Conservation (phyloP, 768 basidiomycete genomes). For the Suillus sp. region DNA sequence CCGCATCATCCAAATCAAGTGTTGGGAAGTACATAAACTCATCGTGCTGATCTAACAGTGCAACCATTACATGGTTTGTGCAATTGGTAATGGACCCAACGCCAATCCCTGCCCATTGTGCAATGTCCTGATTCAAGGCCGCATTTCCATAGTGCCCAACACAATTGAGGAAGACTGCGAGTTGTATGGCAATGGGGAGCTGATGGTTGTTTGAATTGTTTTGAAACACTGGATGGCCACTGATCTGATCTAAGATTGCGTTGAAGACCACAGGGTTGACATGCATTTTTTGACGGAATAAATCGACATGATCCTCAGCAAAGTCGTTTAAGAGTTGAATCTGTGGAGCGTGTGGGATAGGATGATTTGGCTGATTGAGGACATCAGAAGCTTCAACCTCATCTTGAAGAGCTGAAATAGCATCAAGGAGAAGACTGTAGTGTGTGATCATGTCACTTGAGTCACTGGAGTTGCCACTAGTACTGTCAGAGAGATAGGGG, state of each 20-base stretch:
- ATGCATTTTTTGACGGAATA: constrained; percentile 28
- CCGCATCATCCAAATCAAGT: constrained; percentile 5
- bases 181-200: constrained; percentile 6
- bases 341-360: neutral
- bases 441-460: neutral
- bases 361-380: neutral
- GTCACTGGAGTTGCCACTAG: neutral
- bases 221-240: constrained; percentile 26
- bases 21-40: constrained; percentile 11
- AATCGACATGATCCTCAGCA: neutral
- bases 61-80: constrained; percentile 20
- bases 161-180: constrained; percentile 8
- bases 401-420: neutral
- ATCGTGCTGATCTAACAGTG: constrained; percentile 17
- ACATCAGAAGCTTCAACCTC: neutral
- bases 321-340: neutral
- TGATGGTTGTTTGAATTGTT: constrained; percentile 22
- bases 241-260: constrained; percentile 20
- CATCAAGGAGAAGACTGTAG: neutral
- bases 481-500: neutral
- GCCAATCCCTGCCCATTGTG: constrained; percentile 12
- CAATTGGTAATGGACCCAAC: constrained; percentile 15
- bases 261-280: constrained; percentile 31
- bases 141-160: constrained; percentile 11
- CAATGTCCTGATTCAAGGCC: constrained; percentile 14